Conservation (phyloP, 2,329 filamentous ascomycete species). For the Coniochaeta sp. region DNA sequence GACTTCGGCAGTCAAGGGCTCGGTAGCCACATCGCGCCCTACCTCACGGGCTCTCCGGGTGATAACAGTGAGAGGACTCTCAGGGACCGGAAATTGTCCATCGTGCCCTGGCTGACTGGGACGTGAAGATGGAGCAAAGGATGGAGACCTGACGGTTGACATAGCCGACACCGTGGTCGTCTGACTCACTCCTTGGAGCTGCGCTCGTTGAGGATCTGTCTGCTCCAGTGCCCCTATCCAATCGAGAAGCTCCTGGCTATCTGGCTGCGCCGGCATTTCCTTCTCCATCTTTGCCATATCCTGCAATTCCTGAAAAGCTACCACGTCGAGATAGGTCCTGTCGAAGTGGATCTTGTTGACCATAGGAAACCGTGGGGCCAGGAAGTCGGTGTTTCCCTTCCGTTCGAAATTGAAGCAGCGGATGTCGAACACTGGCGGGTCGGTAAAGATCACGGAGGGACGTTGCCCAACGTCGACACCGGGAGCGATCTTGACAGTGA, state of each 20-base stretch:
- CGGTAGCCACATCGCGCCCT: not conserved
- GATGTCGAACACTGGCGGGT: constrained; percentile 72
- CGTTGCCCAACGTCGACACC: constrained; percentile 33
- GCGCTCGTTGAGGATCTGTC: constrained; percentile 38
- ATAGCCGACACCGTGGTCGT: constrained; percentile 30
- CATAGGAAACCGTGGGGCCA: constrained; percentile 68
- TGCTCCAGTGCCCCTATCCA: constrained; percentile 57
- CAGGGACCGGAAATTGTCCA: not conserved
- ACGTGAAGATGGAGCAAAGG: constrained; percentile 4
- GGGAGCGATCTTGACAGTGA: constrained; percentile 39
- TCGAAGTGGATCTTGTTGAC: constrained; percentile 75
- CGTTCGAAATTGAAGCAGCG: constrained; percentile 76
- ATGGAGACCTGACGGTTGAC: constrained; percentile 9
- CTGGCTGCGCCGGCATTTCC: constrained; percentile 38
- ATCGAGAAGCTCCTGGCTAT: constrained; percentile 51
- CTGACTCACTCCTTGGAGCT: constrained; percentile 38
- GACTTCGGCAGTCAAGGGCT: not conserved
- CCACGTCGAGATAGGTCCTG: constrained; percentile 59
- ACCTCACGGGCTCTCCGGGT: not conserved
- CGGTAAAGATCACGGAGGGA: constrained; percentile 52
- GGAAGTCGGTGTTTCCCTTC: constrained; percentile 60
- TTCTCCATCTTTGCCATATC: constrained; percentile 53
- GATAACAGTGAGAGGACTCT: not conserved
- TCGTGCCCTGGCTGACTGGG: not conserved
- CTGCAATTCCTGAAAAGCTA: constrained; percentile 66